Evolutionary conservation across 148 eudicot genomes (phyloP).

Genomic region (Rhododendron griersonianum): DNA sequence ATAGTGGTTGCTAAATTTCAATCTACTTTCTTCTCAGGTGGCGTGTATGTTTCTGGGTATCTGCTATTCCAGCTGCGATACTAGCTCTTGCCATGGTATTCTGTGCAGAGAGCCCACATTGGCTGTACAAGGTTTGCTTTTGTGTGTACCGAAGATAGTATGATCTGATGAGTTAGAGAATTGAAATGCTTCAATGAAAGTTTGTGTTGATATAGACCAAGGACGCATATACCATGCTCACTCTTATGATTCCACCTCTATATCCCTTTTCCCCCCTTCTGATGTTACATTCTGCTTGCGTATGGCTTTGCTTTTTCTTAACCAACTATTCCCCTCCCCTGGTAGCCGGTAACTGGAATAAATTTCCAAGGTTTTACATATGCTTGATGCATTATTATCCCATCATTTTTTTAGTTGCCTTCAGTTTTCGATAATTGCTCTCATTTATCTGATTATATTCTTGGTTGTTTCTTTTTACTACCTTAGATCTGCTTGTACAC

Average conservation of each 20-base stretch:
- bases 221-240: background rate
- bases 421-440: background rate
- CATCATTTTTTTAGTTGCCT: background rate
- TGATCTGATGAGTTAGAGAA: background rate
- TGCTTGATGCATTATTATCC: background rate
- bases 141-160: background rate
- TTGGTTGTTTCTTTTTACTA: background rate
- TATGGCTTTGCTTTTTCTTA: background rate
- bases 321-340: background rate
- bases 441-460: background rate
- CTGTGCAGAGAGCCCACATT: conserved; percentile 91
- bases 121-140: conserved; percentile 88
- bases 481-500: background rate
- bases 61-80: conserved; percentile 68
- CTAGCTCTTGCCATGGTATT: conserved; percentile 77
- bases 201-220: background rate
- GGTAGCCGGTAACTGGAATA: background rate
- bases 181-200: background rate
- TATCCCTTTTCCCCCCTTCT: background rate
- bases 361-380: background rate
- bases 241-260: background rate
- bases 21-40: conserved; percentile 49
- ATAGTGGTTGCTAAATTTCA: background rate
- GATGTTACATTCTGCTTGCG: background rate
- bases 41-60: conserved; percentile 91